Conservation (phyloP, 1,284 basidiomycete species). For the Sanghuangporus baumii region DNA sequence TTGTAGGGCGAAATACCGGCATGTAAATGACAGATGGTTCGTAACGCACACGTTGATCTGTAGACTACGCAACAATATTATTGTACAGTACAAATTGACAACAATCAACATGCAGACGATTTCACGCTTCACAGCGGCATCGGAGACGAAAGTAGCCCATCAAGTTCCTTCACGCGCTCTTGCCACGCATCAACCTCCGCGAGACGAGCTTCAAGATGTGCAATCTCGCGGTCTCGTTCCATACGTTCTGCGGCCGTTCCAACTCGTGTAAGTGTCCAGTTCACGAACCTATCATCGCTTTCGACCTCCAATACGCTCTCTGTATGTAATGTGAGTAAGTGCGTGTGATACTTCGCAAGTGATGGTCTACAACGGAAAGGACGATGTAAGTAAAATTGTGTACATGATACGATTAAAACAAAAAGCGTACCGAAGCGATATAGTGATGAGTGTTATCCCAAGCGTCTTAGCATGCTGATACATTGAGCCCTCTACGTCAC, state of each 20-base stretch:
- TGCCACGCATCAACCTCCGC: conserved; percentile 67
- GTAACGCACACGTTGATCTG: too few relatives aligned
- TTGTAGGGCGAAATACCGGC: too few relatives aligned
- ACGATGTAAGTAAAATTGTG: neutral
- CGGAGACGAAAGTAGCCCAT: conserved; percentile 36
- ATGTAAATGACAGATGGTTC: too few relatives aligned
- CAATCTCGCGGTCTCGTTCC: conserved; percentile 68
- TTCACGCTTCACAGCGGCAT: neutral
- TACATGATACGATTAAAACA: neutral
- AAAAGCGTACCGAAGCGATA: conserved; percentile 62
- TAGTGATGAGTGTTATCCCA: conserved; percentile 91
- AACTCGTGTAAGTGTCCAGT: conserved; percentile 68
- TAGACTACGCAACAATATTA: too few relatives aligned
- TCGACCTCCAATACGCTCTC: neutral
- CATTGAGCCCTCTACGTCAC: conserved; percentile 94
- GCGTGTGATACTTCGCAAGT: conserved; percentile 78
- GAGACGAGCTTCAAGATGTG: conserved; percentile 57
- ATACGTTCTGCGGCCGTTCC: conserved; percentile 72
- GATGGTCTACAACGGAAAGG: conserved; percentile 48
- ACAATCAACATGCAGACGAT: neutral
- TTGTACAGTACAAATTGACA: too few relatives aligned
- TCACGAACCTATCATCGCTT: conserved; percentile 53
- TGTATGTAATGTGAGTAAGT: conserved; percentile 61
- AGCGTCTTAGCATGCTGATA: conserved; percentile 92
- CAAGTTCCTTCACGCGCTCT: conserved; percentile 50